Conservation (phyloP, 495 filamentous ascomycete genomes). For the Aspergillus biplanus region DNA sequence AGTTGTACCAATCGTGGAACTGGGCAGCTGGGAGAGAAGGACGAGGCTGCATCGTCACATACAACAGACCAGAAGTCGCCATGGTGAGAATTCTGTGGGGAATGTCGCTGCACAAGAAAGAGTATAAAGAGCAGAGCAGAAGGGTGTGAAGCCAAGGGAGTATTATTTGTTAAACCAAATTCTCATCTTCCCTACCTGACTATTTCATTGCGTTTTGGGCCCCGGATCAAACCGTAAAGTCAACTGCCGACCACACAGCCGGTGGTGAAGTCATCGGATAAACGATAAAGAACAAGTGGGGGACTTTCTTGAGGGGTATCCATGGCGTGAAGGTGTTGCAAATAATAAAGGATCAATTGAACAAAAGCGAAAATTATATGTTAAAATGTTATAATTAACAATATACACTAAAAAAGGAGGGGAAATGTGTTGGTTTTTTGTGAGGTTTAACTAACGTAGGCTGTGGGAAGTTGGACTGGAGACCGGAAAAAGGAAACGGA, state of each 20-base stretch:
- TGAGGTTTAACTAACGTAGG: too few relatives aligned
- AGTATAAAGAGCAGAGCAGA: background rate
- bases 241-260: conserved; percentile 25
- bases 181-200: conserved; percentile 4
- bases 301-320: background rate
- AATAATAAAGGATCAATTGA: too few relatives aligned
- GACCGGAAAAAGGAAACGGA: too few relatives aligned
- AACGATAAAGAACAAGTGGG: conserved; percentile 10
- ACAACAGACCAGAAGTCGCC: conserved; percentile 66
- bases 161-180: background rate
- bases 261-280: conserved; percentile 16
- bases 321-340: too few relatives aligned
- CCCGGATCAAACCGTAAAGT: conserved; percentile 11
- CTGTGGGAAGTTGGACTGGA: too few relatives aligned
- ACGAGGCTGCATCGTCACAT: conserved; percentile 77
- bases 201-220: conserved; percentile 6
- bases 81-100: conserved; percentile 28
- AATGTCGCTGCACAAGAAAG: background rate
- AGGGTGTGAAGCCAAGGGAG: background rate
- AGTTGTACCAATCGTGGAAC: conserved; percentile 92
- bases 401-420: too few relatives aligned
- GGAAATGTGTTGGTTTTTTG: too few relatives aligned
- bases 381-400: too few relatives aligned
- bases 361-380: too few relatives aligned
- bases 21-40: conserved; percentile 63